Evolutionary conservation across 2,329 filamentous ascomycete genomes (phyloP).

Genomic region (Leptosphaerulina australis): DNA sequence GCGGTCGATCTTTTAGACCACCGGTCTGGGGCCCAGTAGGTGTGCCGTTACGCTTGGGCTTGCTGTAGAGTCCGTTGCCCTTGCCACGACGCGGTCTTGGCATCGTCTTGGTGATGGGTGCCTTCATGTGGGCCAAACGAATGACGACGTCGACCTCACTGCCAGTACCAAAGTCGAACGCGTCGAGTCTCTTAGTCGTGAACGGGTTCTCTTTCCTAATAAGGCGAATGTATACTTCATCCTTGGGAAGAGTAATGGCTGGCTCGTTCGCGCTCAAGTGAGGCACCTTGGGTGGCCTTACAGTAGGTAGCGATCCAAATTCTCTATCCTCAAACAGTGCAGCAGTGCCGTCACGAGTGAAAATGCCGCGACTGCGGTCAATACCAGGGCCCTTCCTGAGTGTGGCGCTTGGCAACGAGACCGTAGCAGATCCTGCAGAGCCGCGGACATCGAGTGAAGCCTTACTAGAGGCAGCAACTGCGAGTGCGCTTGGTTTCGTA

Average conservation of each 20-base stretch:
- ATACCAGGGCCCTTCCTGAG: constrained; percentile 29
- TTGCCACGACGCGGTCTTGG: constrained; percentile 32
- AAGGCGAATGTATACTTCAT: constrained; percentile 24
- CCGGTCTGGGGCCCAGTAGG: constrained; percentile 26
- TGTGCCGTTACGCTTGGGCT: constrained; percentile 36
- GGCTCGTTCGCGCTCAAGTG: constrained; percentile 44
- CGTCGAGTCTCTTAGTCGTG: constrained; percentile 34
- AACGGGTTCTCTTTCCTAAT: constrained; percentile 40
- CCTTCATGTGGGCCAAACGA: constrained; percentile 34
- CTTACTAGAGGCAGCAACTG: constrained; percentile 71
- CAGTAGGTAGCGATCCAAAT: constrained; percentile 54
- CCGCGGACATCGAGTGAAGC: constrained; percentile 59
- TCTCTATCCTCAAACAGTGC: constrained; percentile 54
- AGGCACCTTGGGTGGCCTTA: constrained; percentile 40
- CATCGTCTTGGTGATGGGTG: constrained; percentile 38
- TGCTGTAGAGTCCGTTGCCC: constrained; percentile 23
- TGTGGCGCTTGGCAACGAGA: constrained; percentile 65
- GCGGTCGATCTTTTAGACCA: constrained; percentile 33
- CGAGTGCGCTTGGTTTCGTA: constrained; percentile 55
- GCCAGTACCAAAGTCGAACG: constrained; percentile 32
- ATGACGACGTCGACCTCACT: constrained; percentile 39
- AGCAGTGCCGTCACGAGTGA: constrained; percentile 51
- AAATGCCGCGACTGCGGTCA: constrained; percentile 44
- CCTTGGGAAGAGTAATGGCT: constrained; percentile 29
- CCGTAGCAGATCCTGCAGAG: constrained; percentile 63